phyloP scores from a whole-genome alignment of 2,329 filamentous ascomycete species.

The Fusarium continuum region DNA sequence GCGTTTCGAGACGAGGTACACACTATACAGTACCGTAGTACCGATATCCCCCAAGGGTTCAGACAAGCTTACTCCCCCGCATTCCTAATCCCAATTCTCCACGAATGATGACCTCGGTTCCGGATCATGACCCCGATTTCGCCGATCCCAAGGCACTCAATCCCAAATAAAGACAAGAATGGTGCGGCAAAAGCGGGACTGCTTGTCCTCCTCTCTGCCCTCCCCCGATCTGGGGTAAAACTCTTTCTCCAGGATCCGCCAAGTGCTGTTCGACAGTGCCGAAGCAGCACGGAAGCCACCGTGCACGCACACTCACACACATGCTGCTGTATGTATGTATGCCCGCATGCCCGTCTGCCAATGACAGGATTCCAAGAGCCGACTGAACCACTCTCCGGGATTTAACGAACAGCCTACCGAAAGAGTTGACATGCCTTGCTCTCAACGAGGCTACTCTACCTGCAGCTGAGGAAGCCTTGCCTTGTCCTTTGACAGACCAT shows the following conservation, averaged over 20 bases:
- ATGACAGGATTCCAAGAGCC: not conserved
- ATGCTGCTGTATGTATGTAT: not conserved
- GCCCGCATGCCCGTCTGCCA: not conserved
- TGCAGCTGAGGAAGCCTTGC: not conserved
- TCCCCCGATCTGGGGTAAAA: constrained; percentile 16
- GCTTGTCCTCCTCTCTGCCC: not conserved
- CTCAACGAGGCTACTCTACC: not conserved
- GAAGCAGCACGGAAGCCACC: not conserved
- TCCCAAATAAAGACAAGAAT: constrained; percentile 10
- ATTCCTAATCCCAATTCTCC: constrained; percentile 24
- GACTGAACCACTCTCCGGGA: not conserved
- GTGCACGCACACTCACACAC: not conserved
- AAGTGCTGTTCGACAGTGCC: no score
- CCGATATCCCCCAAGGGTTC: not conserved
- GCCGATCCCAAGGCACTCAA: constrained; percentile 5
- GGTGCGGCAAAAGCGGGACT: constrained; percentile 28
- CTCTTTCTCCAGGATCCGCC: not conserved
- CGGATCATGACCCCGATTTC: constrained; percentile 28
- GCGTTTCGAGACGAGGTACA: not conserved
- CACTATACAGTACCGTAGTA: no score
- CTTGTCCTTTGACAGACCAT: not conserved
- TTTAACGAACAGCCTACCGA: not conserved
- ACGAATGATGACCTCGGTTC: constrained; percentile 20
- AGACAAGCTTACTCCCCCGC: constrained; percentile 30
- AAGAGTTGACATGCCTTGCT: not conserved